phyloP scores from a whole-genome alignment of 331 rosid species.

The Acacia pycnantha region DNA sequence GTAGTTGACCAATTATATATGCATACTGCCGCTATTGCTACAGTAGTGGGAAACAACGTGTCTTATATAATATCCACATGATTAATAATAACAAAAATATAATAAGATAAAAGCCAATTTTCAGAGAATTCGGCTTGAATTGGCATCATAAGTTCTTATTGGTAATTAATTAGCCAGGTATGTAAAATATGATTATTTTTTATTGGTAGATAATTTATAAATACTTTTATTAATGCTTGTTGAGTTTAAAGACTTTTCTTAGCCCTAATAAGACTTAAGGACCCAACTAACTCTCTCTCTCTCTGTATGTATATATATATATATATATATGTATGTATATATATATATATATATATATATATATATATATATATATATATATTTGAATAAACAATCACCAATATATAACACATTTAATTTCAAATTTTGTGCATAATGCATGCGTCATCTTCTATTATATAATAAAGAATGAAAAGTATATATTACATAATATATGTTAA shows the following conservation, averaged over 20 bases:
- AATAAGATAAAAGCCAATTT: not conserved
- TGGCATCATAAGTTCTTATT: not conserved
- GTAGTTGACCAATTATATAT: slow-evolving; percentile 5
- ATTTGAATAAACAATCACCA: not conserved
- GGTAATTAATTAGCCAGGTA: not conserved
- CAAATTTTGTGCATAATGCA: not conserved
- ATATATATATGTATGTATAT: no score
- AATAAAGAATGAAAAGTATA: not conserved
- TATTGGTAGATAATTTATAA: not conserved
- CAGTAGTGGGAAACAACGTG: slow-evolving; percentile 37
- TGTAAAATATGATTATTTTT: not conserved
- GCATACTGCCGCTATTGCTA: slow-evolving; percentile 27
- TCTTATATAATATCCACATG: not conserved
- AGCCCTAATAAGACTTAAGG: not conserved
- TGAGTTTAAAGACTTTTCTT: not conserved
- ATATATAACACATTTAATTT: not conserved
- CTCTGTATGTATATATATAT: no score
- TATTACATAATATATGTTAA: not conserved
- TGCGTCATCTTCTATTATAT: not conserved
- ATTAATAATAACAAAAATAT: not conserved
- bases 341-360: not conserved
- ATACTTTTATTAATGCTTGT: no score
- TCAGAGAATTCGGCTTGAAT: not conserved
- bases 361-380: no score
- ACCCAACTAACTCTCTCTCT: not conserved